Base-by-base conservation (phyloP, 2,329 filamentous ascomycete species). In the Diaporthe aspalathi region DNA sequence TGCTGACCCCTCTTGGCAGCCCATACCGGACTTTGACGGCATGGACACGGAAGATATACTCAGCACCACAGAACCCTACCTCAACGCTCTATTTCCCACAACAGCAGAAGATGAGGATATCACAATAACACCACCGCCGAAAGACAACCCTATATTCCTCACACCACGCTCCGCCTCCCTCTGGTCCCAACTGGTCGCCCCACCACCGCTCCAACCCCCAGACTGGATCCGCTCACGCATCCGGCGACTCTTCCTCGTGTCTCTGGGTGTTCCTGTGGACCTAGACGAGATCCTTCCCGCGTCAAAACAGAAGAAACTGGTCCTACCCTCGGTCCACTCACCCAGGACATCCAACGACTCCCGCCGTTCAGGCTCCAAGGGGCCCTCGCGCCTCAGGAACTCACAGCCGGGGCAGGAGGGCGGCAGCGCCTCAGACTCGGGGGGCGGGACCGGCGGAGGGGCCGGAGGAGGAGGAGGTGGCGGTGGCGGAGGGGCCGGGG, bases 141-240 rank as follows among this genome's bases (percentile, higher is more conserved):
- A 85, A 76, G 86, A 87, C 43, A 86, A 88, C 73, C 85, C 92
- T 54, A 88, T 94, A 65, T 96, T 98, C 81, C 90, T 94, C 68
- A 97, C 94, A 50, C 92, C 94, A 67, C 91, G 95, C 71, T 97
- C 93, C 73, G 91, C 93, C 70, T 98, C 96, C 0, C 86, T 99
- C 43, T 99, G 96, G 96, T 94, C 95, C 50, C 96, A 99, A 83
- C 90, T 99, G 5, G 94, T 98, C 38, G 95, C 95, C 2, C 95
- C 96, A 24, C 96, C 96, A 2, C 95, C 96, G 2, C 89, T 99
- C 47, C 94, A 97, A 77, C 96, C 96, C 7, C 95, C 96, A 0
- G 96, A 99, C 81, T 99, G 96, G 96, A 97, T 98, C 72, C 94
- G 96, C 74, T 97, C 94, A 67, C 93, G 95, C 66, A 99, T 97